phyloP scores from a whole-genome alignment of 306 rosid genomes.

The Medicago ruthenica region DNA sequence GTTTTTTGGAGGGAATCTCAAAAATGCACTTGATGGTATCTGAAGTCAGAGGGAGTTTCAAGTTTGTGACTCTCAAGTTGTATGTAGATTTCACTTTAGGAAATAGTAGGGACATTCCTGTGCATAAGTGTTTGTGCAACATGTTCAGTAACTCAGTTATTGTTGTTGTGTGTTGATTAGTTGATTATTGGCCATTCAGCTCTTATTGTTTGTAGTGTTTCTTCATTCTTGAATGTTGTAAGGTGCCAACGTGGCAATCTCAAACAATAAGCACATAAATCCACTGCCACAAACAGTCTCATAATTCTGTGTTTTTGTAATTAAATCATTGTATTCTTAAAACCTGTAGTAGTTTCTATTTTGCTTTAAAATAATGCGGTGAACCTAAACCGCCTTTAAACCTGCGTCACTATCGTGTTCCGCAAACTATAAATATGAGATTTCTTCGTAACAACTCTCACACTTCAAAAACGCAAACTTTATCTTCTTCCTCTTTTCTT shows the following conservation, averaged over 20 bases:
- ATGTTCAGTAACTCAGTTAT: constrained; percentile 50
- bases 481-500: constrained; percentile 13
- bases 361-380: constrained; percentile 11
- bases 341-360: constrained; percentile 21
- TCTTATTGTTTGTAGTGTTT: constrained; percentile 51
- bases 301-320: constrained; percentile 24
- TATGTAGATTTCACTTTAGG: constrained; percentile 53
- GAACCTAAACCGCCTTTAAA: neutral
- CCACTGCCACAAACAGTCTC: constrained; percentile 39
- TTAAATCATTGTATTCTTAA: constrained; percentile 39
- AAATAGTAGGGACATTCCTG: constrained; percentile 54
- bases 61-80: constrained; percentile 16
- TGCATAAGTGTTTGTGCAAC: constrained; percentile 59
- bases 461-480: constrained; percentile 3
- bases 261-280: constrained; percentile 33
- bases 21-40: constrained; percentile 66
- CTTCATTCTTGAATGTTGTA: constrained; percentile 45
- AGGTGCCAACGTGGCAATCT: constrained; percentile 38
- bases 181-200: constrained; percentile 44
- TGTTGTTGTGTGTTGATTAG: constrained; percentile 50
- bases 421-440: constrained; percentile 28
- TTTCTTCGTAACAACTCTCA: neutral
- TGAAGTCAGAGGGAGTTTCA: constrained; percentile 38
- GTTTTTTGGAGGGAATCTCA: constrained; percentile 75
- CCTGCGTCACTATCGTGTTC: neutral